Evolutionary conservation across 164 flowering plant genomes (phyloP).

Genomic region (Euptelea pleiosperma): DNA sequence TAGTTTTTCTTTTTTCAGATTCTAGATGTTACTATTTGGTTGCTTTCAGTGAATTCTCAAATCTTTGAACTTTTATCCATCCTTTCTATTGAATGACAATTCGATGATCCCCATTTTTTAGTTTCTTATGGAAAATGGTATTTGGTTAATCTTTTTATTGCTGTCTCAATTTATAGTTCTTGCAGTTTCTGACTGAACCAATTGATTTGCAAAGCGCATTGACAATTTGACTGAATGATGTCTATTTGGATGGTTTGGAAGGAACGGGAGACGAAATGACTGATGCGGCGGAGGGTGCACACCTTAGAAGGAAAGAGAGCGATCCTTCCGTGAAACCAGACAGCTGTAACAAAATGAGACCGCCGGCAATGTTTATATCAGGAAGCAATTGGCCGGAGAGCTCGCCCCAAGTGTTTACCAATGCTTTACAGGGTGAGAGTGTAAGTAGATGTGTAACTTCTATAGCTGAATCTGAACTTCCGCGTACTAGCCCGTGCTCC

Average conservation of each 20-base stretch:
- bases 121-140: too few relatives aligned
- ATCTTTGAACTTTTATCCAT: too few relatives aligned
- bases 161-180: not conserved
- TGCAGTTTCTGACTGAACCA: slow-evolving; percentile 1
- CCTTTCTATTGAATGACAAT: too few relatives aligned
- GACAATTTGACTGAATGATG: slow-evolving; percentile 16
- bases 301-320: slow-evolving; percentile 34
- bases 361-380: slow-evolving; percentile 33
- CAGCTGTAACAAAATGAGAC: slow-evolving; percentile 29
- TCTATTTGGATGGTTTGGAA: slow-evolving; percentile 29
- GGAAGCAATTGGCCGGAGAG: slow-evolving; percentile 39
- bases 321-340: slow-evolving; percentile 26
- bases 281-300: slow-evolving; percentile 26
- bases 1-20: too few relatives aligned
- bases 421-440: slow-evolving; percentile 38
- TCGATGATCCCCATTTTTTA: too few relatives aligned
- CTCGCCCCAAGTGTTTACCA: slow-evolving; percentile 34
- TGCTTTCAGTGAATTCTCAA: too few relatives aligned
- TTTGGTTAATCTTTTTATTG: not conserved
- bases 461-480: slow-evolving; percentile 29
- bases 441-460: slow-evolving; percentile 20
- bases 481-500: slow-evolving; percentile 28
- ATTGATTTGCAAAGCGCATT: not conserved
- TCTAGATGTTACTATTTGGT: too few relatives aligned
- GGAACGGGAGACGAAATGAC: slow-evolving; percentile 34